Conservation (phyloP, 2,329 filamentous ascomycete genomes). For the Colletotrichum liaoningense region DNA sequence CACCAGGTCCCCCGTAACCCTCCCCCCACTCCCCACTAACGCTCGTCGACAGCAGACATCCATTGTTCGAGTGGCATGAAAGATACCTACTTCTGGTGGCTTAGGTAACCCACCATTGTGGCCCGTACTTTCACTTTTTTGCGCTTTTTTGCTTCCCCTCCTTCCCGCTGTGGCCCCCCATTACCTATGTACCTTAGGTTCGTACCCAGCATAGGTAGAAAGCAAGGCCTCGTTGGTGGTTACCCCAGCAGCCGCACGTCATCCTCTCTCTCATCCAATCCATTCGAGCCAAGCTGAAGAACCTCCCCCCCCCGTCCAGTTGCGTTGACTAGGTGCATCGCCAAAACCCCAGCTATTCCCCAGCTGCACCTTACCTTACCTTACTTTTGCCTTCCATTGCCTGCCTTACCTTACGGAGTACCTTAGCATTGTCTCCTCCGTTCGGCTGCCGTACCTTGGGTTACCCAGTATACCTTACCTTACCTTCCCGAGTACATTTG, state of each 20-base stretch:
- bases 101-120: neutral
- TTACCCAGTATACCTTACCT: neutral
- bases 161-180: too few relatives aligned
- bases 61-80: too few relatives aligned
- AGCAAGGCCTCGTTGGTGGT: constrained; percentile 1
- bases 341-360: neutral
- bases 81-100: neutral
- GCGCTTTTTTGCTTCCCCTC: neutral
- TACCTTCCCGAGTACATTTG: neutral
- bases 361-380: neutral
- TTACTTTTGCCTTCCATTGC: neutral
- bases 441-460: neutral
- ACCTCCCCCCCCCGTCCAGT: neutral
- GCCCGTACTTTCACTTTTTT: neutral
- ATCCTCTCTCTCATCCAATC: constrained; percentile 13
- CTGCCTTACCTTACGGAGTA: neutral
- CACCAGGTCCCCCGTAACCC: constrained; percentile 6
- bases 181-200: too few relatives aligned
- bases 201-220: too few relatives aligned
- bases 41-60: neutral
- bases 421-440: neutral
- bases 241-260: constrained; percentile 34
- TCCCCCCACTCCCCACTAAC: constrained; percentile 4
- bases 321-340: neutral
- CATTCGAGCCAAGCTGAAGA: neutral